Conservation (phyloP, 805 yeast genomes). For the Spathaspora passalidarum region DNA sequence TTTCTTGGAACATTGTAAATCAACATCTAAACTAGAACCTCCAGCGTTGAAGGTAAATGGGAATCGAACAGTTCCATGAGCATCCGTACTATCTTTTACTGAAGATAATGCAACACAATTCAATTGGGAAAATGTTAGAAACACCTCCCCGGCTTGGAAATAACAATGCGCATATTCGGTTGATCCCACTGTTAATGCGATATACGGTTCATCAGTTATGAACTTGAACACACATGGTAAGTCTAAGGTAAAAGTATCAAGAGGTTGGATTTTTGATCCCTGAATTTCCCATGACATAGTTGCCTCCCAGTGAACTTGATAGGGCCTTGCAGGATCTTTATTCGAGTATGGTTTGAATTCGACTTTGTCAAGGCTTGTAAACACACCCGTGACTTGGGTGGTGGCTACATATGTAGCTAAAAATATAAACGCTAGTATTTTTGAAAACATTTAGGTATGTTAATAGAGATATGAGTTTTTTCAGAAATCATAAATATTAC, state of each 20-base stretch:
- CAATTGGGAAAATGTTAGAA: conserved; percentile 15
- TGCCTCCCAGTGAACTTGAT: conserved; percentile 15
- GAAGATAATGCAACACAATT: conserved; percentile 15
- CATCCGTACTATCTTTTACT: conserved; percentile 12
- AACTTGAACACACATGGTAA: conserved; percentile 26
- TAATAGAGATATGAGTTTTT: no score
- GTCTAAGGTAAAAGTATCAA: conserved; percentile 24
- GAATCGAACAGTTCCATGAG: conserved; percentile 17
- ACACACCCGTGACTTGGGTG: conserved; percentile 11
- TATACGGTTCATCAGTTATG: conserved; percentile 11
- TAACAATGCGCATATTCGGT: conserved; percentile 21
- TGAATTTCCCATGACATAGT: conserved; percentile 18
- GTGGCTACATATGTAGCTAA: neutral
- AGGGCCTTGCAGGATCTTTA: conserved; percentile 2
- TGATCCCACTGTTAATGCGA: conserved; percentile 12
- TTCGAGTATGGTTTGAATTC: neutral
- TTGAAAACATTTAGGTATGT: no score
- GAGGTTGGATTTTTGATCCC: conserved; percentile 13
- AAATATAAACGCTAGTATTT: no score
- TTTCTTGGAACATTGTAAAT: conserved; percentile 15
- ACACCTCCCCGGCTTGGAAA: conserved; percentile 15
- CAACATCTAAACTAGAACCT: conserved; percentile 12
- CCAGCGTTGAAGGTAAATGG: conserved; percentile 22
- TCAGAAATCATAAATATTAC: no score
- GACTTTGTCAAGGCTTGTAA: conserved; percentile 11